These are phyloP conservation scores for Coemansia sp. DNA, from an alignment of 192 early-diverging fungal species.

Conservation along the genomic window DNA sequence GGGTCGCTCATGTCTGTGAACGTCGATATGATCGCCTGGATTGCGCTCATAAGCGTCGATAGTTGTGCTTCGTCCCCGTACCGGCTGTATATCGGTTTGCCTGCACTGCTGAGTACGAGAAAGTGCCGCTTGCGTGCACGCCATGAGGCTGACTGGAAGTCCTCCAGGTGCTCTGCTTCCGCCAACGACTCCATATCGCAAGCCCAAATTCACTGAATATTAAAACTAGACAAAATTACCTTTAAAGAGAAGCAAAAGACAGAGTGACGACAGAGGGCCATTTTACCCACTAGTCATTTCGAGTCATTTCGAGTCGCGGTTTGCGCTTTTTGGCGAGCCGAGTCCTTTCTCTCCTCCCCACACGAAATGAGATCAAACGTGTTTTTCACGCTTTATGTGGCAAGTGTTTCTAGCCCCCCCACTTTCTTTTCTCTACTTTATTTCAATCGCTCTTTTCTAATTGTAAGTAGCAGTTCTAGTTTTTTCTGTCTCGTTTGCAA, in stretches of 20 bases:
- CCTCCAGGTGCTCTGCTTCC: slow-evolving; percentile 35
- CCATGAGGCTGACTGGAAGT: slow-evolving; percentile 47
- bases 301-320: too few relatives aligned
- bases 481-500: neutral
- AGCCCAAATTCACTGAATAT: too few relatives aligned
- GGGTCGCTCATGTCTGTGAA: slow-evolving; percentile 82
- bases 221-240: too few relatives aligned
- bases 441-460: neutral
- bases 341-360: too few relatives aligned
- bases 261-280: too few relatives aligned
- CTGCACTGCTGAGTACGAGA: slow-evolving; percentile 88
- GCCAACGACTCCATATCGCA: neutral
- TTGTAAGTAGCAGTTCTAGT: neutral
- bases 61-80: slow-evolving; percentile 90
- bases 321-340: too few relatives aligned
- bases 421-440: neutral
- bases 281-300: too few relatives aligned
- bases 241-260: neutral
- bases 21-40: slow-evolving; percentile 87
- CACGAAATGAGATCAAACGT: too few relatives aligned
- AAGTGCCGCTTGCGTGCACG: slow-evolving; percentile 72
- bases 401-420: neutral
- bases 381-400: too few relatives aligned
- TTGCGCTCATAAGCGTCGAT: slow-evolving; percentile 83
- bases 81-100: slow-evolving; percentile 93